Base-by-base conservation (phyloP, 1,284 basidiomycete genomes). In the Coniophora puteana region DNA sequence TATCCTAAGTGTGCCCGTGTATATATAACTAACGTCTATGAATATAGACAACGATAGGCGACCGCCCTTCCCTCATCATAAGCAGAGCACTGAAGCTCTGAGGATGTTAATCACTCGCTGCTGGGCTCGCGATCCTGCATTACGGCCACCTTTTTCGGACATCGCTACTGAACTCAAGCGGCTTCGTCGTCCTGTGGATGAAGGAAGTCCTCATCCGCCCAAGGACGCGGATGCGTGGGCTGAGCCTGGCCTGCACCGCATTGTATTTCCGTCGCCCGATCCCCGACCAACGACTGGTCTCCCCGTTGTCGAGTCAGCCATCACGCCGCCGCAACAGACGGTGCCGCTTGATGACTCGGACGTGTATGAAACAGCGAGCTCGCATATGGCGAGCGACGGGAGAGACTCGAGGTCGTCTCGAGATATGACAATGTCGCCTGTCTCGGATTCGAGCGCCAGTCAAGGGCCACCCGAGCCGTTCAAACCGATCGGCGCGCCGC, bases 31-130 rank as follows among this genome's bases (percentile, higher is more conserved):
- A 20, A 27, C 16, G 25, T 31, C 20, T 18, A 14, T 36, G 8
- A 31, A 10, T 18, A 12, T 50, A 83, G 83, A 65, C 35, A 74
- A 78, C 46, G 69, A 83, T 43, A 69, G 66, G 40, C 74, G 82
- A 3, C 78, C 0, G 55, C 65, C 2, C 59, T 80, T 20, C 80
- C 80, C 0, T 51, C 52, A 6, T 57, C 58, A 11, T n/a, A n/a
- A n/a, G n/a, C 57, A 46, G 13, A 44, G 51, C 28, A 47, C 31
- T 3, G 53, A 50, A 27, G 43, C 55, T 27, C 42, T 60, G 4
- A 51, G 74, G 8, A 57, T 61, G 39, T 54, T 80, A 33, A 60
- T 82, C 25, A 52, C 57, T 7, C 26, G 49, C 4, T 78, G 76
- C 50, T 84, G 81, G 81, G 55, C 63, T 21, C 62, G 60, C 5